These are phyloP conservation scores for Alternaria atra DNA, from an alignment of 2,329 filamentous ascomycete species.

Conservation along the genomic window DNA sequence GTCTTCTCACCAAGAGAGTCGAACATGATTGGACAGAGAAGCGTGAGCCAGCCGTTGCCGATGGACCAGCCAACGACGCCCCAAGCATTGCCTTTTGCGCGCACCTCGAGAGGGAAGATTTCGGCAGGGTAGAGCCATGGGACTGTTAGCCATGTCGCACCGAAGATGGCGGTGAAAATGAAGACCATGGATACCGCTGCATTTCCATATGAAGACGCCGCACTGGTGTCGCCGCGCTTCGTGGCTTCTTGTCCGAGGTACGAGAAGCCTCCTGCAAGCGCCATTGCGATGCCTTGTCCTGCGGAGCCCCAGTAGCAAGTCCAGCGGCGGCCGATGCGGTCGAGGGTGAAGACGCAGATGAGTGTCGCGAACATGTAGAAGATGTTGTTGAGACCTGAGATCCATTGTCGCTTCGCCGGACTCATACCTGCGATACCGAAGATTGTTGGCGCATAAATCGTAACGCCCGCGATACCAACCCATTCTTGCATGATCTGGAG, in stretches of 20 bases:
- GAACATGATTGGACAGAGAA: slow-evolving; percentile 60
- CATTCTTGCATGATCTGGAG: slow-evolving; percentile 76
- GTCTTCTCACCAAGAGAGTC: slow-evolving; percentile 73
- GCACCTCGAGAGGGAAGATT: slow-evolving; percentile 75
- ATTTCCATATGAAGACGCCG: slow-evolving; percentile 64
- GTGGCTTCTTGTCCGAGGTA: slow-evolving; percentile 62
- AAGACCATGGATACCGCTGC: slow-evolving; percentile 77
- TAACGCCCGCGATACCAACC: slow-evolving; percentile 66
- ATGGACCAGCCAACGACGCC: slow-evolving; percentile 80
- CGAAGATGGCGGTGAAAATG: slow-evolving; percentile 71
- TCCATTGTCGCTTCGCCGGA: slow-evolving; percentile 55
- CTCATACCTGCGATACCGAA: slow-evolving; percentile 74
- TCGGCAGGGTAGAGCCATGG: slow-evolving; percentile 72
- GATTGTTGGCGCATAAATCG: slow-evolving; percentile 64
- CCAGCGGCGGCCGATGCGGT: slow-evolving; percentile 73
- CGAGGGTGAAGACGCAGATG: slow-evolving; percentile 74
- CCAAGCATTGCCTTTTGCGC: slow-evolving; percentile 79
- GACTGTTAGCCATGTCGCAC: slow-evolving; percentile 69
- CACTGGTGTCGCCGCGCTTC: slow-evolving; percentile 56
- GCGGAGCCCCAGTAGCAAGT: slow-evolving; percentile 74
- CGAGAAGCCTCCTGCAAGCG: slow-evolving; percentile 70
- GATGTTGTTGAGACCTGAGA: slow-evolving; percentile 59
- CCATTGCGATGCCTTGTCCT: slow-evolving; percentile 72
- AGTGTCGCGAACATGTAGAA: slow-evolving; percentile 71
- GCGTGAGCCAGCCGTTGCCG: slow-evolving; percentile 71